Conservation (phyloP, 176 grass and related monocot genomes). For the Carex cristatella region DNA sequence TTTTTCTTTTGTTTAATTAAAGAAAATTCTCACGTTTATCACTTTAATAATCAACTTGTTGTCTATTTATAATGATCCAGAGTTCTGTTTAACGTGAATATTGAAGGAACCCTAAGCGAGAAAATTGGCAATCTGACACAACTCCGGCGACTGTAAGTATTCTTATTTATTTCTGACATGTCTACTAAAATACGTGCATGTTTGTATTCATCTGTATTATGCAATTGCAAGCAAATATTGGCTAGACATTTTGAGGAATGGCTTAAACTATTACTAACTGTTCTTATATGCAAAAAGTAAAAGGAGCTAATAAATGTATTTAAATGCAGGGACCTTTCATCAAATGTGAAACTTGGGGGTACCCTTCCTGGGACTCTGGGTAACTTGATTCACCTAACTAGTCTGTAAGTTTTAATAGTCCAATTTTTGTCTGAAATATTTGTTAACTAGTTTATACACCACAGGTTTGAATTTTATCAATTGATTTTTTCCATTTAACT, state of each 20-base stretch:
- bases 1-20: background rate
- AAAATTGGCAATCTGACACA: slow-evolving; percentile 57
- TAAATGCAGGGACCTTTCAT: slow-evolving; percentile 68
- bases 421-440: background rate
- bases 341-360: slow-evolving; percentile 37
- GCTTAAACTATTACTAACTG: background rate
- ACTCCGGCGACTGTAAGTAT: slow-evolving; percentile 48
- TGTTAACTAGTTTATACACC: background rate
- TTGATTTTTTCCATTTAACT: slow-evolving; percentile 3
- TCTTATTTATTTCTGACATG: background rate
- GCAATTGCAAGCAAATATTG: background rate
- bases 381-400: slow-evolving; percentile 44
- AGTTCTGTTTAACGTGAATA: slow-evolving; percentile 50
- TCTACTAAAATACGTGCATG: no score
- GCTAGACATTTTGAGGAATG: background rate
- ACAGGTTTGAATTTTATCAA: slow-evolving; percentile 4
- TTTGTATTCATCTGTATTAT: background rate
- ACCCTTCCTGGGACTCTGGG: slow-evolving; percentile 43
- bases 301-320: background rate
- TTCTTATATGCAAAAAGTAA: background rate
- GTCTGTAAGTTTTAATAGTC: slow-evolving; percentile 39
- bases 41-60: background rate
- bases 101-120: slow-evolving; percentile 44
- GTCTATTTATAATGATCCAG: slow-evolving; percentile 26
- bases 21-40: background rate